Conservation (phyloP, 179 eudicot genomes). For the Silene noctiflora region DNA sequence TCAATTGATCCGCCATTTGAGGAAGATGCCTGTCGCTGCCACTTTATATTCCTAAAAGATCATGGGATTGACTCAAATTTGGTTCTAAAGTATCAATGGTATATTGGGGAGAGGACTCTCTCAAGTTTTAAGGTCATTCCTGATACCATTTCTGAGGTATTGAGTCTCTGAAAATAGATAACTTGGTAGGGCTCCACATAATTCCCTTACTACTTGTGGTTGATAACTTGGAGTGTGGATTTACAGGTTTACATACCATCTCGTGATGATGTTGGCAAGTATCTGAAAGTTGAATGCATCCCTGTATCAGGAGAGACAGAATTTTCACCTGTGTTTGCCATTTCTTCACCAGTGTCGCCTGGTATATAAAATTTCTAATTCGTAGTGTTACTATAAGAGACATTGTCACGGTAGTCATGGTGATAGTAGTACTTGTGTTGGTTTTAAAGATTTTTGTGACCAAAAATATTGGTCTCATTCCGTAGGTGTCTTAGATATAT, state of each 20-base stretch:
- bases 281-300: conserved; percentile 84
- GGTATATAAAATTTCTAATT: conserved; percentile 41
- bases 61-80: conserved; percentile 52
- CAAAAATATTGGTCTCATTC: neutral
- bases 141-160: conserved; percentile 72
- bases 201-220: conserved; percentile 6
- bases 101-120: conserved; percentile 66
- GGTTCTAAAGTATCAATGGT: conserved; percentile 87
- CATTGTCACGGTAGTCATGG: neutral
- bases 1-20: conserved; percentile 77
- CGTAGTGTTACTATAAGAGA: neutral
- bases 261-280: conserved; percentile 56
- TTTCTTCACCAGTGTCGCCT: conserved; percentile 78
- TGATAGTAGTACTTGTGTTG: neutral
- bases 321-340: conserved; percentile 75
- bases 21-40: conserved; percentile 94
- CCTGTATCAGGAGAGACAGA: conserved; percentile 61
- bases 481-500: neutral
- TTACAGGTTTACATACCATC: conserved; percentile 77
- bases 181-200: neutral
- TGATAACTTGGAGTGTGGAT: conserved; percentile 17
- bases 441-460: neutral
- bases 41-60: conserved; percentile 67
- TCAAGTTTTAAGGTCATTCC: conserved; percentile 64
- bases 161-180: conserved; percentile 7